phyloP scores from a whole-genome alignment of 306 rosid genomes.

The Betula pendula region DNA sequence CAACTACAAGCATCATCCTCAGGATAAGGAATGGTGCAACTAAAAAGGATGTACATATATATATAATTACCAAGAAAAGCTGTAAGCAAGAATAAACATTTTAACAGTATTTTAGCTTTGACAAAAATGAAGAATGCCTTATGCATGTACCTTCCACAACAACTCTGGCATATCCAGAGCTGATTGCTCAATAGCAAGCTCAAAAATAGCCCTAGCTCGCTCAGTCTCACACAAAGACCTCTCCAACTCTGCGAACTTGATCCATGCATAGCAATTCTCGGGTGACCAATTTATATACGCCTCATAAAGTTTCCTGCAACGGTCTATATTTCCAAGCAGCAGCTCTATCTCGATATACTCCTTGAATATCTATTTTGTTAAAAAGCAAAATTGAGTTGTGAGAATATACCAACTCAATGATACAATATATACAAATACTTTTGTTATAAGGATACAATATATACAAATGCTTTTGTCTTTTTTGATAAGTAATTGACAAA shows the following conservation, averaged over 20 bases:
- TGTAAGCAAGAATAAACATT: background rate
- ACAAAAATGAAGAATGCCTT: slow-evolving; percentile 5
- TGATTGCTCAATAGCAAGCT: slow-evolving; percentile 89
- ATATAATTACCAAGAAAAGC: background rate
- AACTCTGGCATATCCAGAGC: slow-evolving; percentile 97
- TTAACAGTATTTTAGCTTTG: background rate
- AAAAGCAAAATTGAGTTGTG: background rate
- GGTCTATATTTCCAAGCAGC: slow-evolving; percentile 80
- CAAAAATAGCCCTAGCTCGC: slow-evolving; percentile 82
- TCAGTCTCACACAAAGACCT: slow-evolving; percentile 86
- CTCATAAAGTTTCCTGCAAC: slow-evolving; percentile 78
- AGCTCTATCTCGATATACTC: slow-evolving; percentile 95
- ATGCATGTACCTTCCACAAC: slow-evolving; percentile 76
- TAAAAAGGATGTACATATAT: background rate
- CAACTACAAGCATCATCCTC: background rate
- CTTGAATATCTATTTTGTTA: slow-evolving; percentile 70
- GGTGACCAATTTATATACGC: slow-evolving; percentile 88
- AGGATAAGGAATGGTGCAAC: background rate
- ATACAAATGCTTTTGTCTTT: no score
- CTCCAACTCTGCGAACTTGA: slow-evolving; percentile 84
- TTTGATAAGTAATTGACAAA: no score
- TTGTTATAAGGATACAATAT: no score
- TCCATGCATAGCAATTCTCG: slow-evolving; percentile 96
- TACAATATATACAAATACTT: no score
- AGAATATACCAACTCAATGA: slow-evolving; percentile 9